Conservation (phyloP, 148 eudicot genomes). For the Vaccinium myrtillus region DNA sequence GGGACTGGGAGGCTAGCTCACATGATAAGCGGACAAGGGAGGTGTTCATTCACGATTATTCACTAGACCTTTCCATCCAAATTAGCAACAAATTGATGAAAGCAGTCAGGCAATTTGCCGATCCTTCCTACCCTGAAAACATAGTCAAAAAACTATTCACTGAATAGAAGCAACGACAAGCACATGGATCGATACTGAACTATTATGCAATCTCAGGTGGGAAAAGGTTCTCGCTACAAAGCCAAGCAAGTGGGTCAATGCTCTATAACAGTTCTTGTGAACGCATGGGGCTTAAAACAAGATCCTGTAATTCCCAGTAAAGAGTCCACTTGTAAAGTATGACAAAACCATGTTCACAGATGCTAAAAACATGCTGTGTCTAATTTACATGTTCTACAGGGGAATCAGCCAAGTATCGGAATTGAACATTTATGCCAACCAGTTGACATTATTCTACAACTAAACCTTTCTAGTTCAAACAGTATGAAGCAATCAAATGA, state of each 20-base stretch:
- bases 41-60: background rate
- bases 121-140: background rate
- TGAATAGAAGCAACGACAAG: background rate
- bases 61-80: background rate
- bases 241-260: background rate
- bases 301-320: background rate
- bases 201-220: background rate
- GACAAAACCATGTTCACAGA: background rate
- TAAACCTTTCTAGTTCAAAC: constrained; percentile 7
- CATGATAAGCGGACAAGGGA: background rate
- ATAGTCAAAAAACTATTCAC: background rate
- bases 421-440: background rate
- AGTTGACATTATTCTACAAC: constrained; percentile 13
- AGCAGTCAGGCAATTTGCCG: background rate
- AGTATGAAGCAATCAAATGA: constrained; percentile 11
- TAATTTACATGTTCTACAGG: background rate
- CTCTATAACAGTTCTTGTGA: background rate
- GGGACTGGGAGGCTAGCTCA: background rate
- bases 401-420: background rate
- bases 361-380: background rate
- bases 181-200: background rate
- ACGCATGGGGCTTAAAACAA: background rate
- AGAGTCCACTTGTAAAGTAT: background rate
- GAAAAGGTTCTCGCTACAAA: background rate
- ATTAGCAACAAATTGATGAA: background rate